phyloP scores from a whole-genome alignment of 139 green algal species.

The Chara braunii region DNA sequence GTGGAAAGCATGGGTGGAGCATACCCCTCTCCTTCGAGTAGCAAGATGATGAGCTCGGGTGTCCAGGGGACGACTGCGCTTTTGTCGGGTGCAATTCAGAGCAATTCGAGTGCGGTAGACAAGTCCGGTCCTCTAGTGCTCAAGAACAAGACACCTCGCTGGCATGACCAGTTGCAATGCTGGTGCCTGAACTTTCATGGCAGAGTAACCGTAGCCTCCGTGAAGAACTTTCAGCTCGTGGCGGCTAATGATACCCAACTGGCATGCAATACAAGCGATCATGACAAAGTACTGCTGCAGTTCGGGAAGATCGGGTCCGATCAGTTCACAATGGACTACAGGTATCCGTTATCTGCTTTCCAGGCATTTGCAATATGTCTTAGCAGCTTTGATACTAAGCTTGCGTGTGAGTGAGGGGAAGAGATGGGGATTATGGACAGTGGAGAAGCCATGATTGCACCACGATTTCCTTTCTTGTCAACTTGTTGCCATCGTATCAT shows the following conservation, averaged over 20 bases:
- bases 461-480: too few species aligned
- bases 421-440: too few species aligned
- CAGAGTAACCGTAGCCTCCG: conserved; percentile 87
- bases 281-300: conserved; percentile 27
- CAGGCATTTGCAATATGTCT: conserved; percentile 85
- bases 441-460: too few species aligned
- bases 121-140: conserved; percentile 27
- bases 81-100: too few species aligned
- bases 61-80: too few species aligned
- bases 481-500: too few species aligned
- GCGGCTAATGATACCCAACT: conserved; percentile 26
- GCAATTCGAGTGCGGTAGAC: too few species aligned
- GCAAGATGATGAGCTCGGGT: too few species aligned
- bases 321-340: conserved; percentile 93
- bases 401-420: conserved; percentile 54
- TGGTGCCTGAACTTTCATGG: conserved; percentile 99
- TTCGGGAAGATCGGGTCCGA: conserved; percentile 77
- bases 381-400: conserved; percentile 87
- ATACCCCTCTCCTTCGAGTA: too few species aligned
- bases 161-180: conserved; percentile 49
- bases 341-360: conserved; percentile 45
- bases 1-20: too few species aligned
- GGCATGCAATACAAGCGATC: not conserved
- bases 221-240: conserved; percentile 98
- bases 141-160: conserved; percentile 17